Evolutionary conservation across 2,329 filamentous ascomycete genomes (phyloP), one percentile per base, ranked within the genome.

Genomic region (Aspergillus neotritici): DNA sequence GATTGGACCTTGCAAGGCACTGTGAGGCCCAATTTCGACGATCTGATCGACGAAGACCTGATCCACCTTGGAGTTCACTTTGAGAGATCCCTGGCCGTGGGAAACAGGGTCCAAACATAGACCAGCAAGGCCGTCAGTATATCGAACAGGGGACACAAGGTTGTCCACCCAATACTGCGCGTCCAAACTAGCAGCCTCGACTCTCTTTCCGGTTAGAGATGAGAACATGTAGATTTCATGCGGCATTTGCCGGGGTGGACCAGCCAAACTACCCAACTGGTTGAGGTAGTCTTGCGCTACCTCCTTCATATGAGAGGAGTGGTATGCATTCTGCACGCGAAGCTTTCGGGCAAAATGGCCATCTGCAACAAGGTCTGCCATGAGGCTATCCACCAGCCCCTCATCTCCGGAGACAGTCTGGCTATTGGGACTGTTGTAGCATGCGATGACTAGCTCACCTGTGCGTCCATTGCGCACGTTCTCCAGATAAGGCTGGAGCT

Each of bases 391-490:
- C 17, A 66, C 46, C 2, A 48, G 38, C 1, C 25, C 31, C 3
- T 46, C 34, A 15, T 63, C 57, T 1, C 66, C 65, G 4, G 64
- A 60, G 1, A 67, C 12, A 5, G 66, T 69, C 4, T 56, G 40
- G 34, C 51, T 65, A 1, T 36, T 40, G 1, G 63, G 61, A 15
- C 54, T 56, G 41, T 69, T 68, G 21, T 58, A 42, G 35, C 60
- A 63, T 1, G 59, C 64, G 14, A 67, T 44, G 0, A 43, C 34
- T 2, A 55, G 17, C 5, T 43, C n/a, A 11, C 29, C 33, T 13
- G n/a, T 28, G 15, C 6, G 6, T 41, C 8, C n/a, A 6, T 33
- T 25, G 32, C 21, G 21, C 13, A 28, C 34, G 12, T 40, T 25
- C 8, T 44, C 40, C 15, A 41, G 31, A 43, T 37, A 48, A 6